Base-by-base conservation (phyloP, 1,139 yeast species). In the Kodamaea alishanica region DNA sequence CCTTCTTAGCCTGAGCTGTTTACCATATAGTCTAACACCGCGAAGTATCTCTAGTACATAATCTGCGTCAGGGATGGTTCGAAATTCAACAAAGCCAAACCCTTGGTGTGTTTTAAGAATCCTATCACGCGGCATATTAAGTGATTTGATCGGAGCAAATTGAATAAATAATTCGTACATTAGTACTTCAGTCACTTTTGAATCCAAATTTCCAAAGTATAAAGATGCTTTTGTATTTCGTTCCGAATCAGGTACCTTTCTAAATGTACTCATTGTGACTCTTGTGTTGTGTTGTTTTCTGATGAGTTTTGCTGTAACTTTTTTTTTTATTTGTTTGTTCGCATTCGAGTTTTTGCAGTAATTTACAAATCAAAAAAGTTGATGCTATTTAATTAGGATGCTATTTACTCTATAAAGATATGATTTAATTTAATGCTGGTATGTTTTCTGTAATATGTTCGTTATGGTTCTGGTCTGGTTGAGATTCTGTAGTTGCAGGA, bases 121-220 rank as follows among this genome's bases (percentile, higher is more conserved):
- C 47, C 90, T 70, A 55, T 89, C 97, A 51, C 79, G 81, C 5
- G 97, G 97, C 50, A 92, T 67, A 49, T 83, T 75, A 8, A 92
- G 72, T 26, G 77, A 70, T 35, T 69, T 68, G 5, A 92, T 75
- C 0, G 96, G 96, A 0, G 95, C 94, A 38, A 87, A 82, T 57
- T 92, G 98, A 8, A 86, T 63, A 60, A 89, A 83, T 26, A 92
- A 70, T 58, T 92, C 98, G 55, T 83, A 87, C 35, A 94, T 60
- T 12, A 84, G 51, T 2, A 73, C 63, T 47, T 85, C 95, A 1
- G 79, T 77, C 2, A 80, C 95, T 35, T 77, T 75, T 2, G 81
- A 79, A 48, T 87, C 96, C 7, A 92, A 63, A 50, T 88, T 88
- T 1, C 97, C 97, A 23, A 90, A 75, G 56, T 88, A 92, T 3